Conservation (phyloP, 192 early-diverging fungal genomes). For the Entophlyctis luteolus region DNA sequence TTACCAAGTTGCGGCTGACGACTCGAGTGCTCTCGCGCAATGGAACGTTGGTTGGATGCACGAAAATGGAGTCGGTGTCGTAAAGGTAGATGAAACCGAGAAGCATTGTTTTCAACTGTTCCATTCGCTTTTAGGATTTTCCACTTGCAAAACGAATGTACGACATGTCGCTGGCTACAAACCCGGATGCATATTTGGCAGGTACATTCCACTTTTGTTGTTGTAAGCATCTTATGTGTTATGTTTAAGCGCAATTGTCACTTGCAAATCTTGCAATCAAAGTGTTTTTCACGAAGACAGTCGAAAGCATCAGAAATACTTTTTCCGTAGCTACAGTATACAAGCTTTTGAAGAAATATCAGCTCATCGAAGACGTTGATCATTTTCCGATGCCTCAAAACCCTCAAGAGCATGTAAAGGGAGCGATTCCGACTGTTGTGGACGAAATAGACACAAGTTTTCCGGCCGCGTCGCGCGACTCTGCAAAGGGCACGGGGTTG, state of each 20-base stretch:
- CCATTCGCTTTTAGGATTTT: constrained; percentile 67
- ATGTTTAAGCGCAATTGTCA: constrained; percentile 57
- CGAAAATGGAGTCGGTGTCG: constrained; percentile 86
- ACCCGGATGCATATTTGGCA: constrained; percentile 76
- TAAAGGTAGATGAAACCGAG: constrained; percentile 50
- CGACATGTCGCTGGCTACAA: constrained; percentile 73
- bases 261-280: constrained; percentile 65
- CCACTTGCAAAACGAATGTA: constrained; percentile 92
- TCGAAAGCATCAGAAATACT: not conserved
- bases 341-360: constrained; percentile 8
- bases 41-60: constrained; percentile 97
- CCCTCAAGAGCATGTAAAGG: not conserved
- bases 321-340: not conserved
- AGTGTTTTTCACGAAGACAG: not conserved
- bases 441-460: constrained; percentile 2
- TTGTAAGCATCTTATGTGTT: not conserved
- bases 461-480: not conserved
- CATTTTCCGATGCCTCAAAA: not conserved
- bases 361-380: constrained; percentile 5
- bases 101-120: not conserved
- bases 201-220: not conserved
- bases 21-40: constrained; percentile 79
- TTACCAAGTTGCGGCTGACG: constrained; percentile 81
- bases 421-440: not conserved
- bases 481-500: not conserved